Evolutionary conservation across 306 rosid species (phyloP), one percentile per base, ranked within the genome.

Genomic region (Castanea sativa): DNA sequence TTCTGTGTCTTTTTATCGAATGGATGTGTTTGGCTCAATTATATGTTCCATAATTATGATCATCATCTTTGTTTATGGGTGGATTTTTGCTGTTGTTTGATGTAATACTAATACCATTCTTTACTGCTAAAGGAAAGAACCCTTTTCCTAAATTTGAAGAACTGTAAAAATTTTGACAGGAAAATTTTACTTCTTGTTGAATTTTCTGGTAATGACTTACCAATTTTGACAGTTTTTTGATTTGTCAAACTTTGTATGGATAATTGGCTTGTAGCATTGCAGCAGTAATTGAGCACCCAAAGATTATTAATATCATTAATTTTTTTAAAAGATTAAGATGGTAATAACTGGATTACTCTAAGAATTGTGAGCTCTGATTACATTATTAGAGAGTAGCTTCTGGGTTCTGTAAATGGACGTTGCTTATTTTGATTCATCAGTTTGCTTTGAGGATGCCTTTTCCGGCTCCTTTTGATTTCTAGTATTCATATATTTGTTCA

Each of bases 41-140:
- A 74, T 71, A 43, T 81, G 43, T 38, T 9, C 16, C 71, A 55
- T 56, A 78, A 55, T 30, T 43, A 19, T 79, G 52, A 79, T 85
- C 43, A 45, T 45, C 74, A 65, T 78, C 77, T 75, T 69, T 38
- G 73, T 59, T 76, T 68, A 18, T 72, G 13, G 75, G 49, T 77
- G 75, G 78, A 60, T 80, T 73, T 25, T 64, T 55, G 45, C 74
- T 76, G 81, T 75, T 82, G 77, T 80, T 80, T 75, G 83, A 71
- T 80, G 70, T 58, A 58, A 76, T 57, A 23, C 52, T 53, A 67
- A 73, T 58, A 23, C 41, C 68, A 79, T 76, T 75, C 78, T 72
- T 80, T 81, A 43, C 8, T 25, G 59, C 69, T 73, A 21, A 83
- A 80, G 85, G 52, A 82, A 82, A 80, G 76, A 77, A 75, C 57